These are phyloP conservation scores for Ensete ventricosum DNA, from an alignment of 176 grass and related monocot species.

Conservation along the genomic window DNA sequence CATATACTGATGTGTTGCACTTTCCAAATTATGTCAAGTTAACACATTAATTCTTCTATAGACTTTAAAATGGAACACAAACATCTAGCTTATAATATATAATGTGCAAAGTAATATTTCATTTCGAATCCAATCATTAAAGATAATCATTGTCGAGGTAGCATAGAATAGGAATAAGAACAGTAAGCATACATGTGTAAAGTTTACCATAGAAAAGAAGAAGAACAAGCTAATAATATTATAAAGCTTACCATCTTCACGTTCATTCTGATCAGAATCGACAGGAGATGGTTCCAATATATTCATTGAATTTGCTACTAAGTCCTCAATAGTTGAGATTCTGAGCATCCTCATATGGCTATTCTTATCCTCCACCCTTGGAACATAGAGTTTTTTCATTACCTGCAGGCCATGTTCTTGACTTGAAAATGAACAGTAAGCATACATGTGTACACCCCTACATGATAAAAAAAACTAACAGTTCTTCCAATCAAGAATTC, in stretches of 20 bases:
- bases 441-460: background rate
- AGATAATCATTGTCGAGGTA: background rate
- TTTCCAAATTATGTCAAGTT: background rate
- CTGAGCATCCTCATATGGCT: constrained; percentile 87
- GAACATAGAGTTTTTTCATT: constrained; percentile 75
- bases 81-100: background rate
- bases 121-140: background rate
- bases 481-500: background rate
- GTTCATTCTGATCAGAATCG: constrained; percentile 41
- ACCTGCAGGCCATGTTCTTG: constrained; percentile 34
- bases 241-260: constrained; percentile 62
- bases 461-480: background rate
- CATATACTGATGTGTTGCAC: background rate
- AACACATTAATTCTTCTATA: background rate
- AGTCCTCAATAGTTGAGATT: constrained; percentile 70
- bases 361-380: constrained; percentile 87
- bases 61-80: background rate
- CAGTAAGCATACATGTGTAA: too few relatives aligned
- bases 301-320: constrained; percentile 88
- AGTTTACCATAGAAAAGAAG: background rate
- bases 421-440: constrained; percentile 32
- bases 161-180: too few relatives aligned
- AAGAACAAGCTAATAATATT: background rate
- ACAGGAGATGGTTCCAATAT: constrained; percentile 78
- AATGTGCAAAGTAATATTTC: background rate